Percentiles rank a stretch among this genome's conserved stretches.
Conservation (phyloP, 2,329 filamentous ascomycete species). For the Hymenotorrendiella dingleyae region DNA sequence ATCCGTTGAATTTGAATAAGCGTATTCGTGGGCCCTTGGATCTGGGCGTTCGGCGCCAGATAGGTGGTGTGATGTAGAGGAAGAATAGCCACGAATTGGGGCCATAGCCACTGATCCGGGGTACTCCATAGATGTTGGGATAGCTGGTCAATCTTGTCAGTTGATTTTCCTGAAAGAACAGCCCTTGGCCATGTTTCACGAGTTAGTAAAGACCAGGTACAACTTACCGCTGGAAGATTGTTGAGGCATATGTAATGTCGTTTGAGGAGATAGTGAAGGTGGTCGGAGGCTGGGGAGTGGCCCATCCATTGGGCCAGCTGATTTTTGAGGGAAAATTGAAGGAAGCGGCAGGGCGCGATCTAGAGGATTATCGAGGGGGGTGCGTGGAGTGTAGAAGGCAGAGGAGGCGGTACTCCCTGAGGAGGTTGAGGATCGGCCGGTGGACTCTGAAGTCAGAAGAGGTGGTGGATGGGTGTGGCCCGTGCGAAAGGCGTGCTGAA, state of each 20-base stretch:
- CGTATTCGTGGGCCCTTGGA: conserved; percentile 16
- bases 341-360: conserved; percentile 27
- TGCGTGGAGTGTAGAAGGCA: conserved; percentile 25
- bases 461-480: conserved; percentile 23
- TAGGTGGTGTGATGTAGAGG: conserved; percentile 7
- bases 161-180: background rate
- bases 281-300: conserved; percentile 25
- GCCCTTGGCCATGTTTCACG: background rate
- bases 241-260: conserved; percentile 12
- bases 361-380: conserved; percentile 27
- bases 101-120: conserved; percentile 17
- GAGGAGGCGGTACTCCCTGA: conserved; percentile 24
- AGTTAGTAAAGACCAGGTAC: background rate
- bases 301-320: conserved; percentile 21
- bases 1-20: conserved; percentile 21
- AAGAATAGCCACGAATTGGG: conserved; percentile 21
- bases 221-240: conserved; percentile 27
- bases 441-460: conserved; percentile 26
- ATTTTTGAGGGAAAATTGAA: conserved; percentile 23
- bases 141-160: background rate
- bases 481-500: conserved; percentile 23
- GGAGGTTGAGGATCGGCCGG: conserved; percentile 22
- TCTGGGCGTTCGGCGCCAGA: conserved; percentile 12
- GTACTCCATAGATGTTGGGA: conserved; percentile 5
- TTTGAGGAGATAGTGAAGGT: conserved; percentile 27